Base-by-base conservation (phyloP, 2,329 filamentous ascomycete genomes). In the Sarocladiaceae sp. region DNA sequence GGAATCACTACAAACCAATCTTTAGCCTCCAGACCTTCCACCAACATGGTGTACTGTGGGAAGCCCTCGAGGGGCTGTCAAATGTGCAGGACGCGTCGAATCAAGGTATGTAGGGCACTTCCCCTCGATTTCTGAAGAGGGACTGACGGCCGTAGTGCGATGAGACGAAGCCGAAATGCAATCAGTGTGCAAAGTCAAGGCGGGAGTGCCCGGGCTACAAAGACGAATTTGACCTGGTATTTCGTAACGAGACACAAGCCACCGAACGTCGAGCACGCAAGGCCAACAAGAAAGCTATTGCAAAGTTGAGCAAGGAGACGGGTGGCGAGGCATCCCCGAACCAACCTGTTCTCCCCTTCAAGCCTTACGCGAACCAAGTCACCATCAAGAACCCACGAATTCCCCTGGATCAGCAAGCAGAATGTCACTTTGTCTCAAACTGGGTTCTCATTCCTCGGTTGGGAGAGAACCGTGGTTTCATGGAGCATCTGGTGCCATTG, bases 21-120 rank as follows among this genome's bases (percentile, higher is more conserved):
- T n/a, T n/a, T n/a, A n/a, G n/a, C n/a, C n/a, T n/a, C n/a, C n/a
- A n/a, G n/a, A n/a, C n/a, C n/a, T n/a, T n/a, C n/a, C n/a, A n/a
- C n/a, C 60, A 64, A 47, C 51, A 83, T 82, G 79, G 79, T 82
- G 11, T 83, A 82, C 54, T 80, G 76, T 49, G 80, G 80, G 33
- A 82, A 80, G 63, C 77, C 80, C 55, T 83, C 79, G 1, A 67
- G 72, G 64, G 83, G 82, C 54, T 88, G 83, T 55, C 82, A 85
- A 65, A 86, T 83, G 76, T 88, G 83, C 60, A 76, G 83, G 58
- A 83, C 75, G 27, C 73, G 83, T 51, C 74, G 83, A 53, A 87
- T 88, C 58, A 87, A 87, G 74, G 83, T 84, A 70, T 50, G 70
- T 52, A 4, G 12, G 5, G 15, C 29, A 19, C 15, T 33, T 31